These are phyloP conservation scores for Zoysia pacifica DNA, from an alignment of 176 grass and related monocot species.

Conservation along the genomic window DNA sequence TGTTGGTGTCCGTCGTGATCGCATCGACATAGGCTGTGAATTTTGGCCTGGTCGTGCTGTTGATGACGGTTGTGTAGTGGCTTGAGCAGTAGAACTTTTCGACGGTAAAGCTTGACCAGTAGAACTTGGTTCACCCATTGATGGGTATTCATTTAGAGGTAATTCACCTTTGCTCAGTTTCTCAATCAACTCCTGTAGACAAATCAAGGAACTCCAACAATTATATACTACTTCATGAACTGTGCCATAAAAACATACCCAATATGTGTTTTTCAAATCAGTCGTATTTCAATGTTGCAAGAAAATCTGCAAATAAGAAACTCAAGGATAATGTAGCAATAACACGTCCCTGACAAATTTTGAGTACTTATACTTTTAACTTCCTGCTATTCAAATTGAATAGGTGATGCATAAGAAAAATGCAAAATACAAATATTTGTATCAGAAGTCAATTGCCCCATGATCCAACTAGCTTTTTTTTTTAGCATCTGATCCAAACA, in stretches of 20 bases:
- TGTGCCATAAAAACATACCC: background rate
- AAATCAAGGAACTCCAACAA: background rate
- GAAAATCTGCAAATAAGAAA: background rate
- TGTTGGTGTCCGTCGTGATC: conserved; percentile 77
- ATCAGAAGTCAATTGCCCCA: background rate
- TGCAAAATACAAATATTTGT: background rate
- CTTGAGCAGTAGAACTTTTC: conserved; percentile 43
- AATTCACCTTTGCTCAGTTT: conserved; percentile 78
- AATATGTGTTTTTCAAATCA: background rate
- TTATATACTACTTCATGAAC: background rate
- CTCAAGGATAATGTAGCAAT: background rate
- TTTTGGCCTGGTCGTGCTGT: conserved; percentile 30
- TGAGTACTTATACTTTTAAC: background rate
- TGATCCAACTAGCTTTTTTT: background rate
- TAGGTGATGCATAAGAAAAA: background rate
- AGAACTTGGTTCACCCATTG: conserved; percentile 61
- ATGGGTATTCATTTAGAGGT: conserved; percentile 72
- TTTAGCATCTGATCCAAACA: background rate
- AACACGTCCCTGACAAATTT: background rate
- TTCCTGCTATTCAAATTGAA: background rate
- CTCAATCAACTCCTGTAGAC: conserved; percentile 72
- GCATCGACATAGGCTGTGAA: conserved; percentile 60
- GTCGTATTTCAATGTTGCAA: conserved; percentile 1
- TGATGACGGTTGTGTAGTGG: conserved; percentile 16
- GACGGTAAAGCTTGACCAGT: conserved; percentile 28